Percentiles rank a stretch among this genome's conserved stretches.
phyloP scores from a whole-genome alignment of 1,284 basidiomycete species.

The Fomes fomentarius region DNA sequence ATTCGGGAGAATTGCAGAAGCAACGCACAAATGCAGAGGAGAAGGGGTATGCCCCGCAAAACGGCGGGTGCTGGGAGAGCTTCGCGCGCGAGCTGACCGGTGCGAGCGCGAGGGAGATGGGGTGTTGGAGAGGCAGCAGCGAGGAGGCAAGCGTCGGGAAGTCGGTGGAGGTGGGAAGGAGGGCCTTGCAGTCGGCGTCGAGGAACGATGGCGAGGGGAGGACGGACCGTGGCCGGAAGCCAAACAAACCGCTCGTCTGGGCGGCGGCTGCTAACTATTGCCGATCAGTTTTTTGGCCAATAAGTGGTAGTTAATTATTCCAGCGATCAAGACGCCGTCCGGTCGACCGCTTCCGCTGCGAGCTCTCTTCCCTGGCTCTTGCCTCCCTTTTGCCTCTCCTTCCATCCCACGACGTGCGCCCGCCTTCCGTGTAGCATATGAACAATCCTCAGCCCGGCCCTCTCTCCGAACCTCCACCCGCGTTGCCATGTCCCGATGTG shows the following conservation, averaged over 20 bases:
- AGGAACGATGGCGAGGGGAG: constrained; percentile 27
- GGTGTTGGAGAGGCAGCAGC: background rate
- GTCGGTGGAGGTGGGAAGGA: constrained; percentile 12
- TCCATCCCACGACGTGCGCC: background rate
- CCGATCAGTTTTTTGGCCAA: constrained; percentile 18
- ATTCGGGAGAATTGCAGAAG: constrained; percentile 21
- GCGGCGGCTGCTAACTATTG: constrained; percentile 25
- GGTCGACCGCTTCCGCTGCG: constrained; percentile 19
- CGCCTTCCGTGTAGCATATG: constrained; percentile 11
- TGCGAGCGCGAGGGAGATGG: background rate
- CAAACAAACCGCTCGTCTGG: constrained; percentile 24
- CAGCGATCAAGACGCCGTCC: constrained; percentile 18
- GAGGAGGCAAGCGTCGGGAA: constrained; percentile 10
- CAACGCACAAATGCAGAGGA: constrained; percentile 17
- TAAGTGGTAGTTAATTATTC: constrained; percentile 25
- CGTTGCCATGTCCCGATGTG: background rate
- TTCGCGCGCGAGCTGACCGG: constrained; percentile 1
- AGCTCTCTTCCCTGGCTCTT: background rate
- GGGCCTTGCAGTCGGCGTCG: constrained; percentile 22
- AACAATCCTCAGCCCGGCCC: background rate
- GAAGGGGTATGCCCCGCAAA: background rate
- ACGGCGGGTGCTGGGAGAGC: constrained; percentile 1
- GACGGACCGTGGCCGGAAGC: constrained; percentile 31
- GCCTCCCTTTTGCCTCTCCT: background rate
- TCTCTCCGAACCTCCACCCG: background rate